Conservation (phyloP, 768 basidiomycete genomes). For the Tricholoma bakamatsutake region DNA sequence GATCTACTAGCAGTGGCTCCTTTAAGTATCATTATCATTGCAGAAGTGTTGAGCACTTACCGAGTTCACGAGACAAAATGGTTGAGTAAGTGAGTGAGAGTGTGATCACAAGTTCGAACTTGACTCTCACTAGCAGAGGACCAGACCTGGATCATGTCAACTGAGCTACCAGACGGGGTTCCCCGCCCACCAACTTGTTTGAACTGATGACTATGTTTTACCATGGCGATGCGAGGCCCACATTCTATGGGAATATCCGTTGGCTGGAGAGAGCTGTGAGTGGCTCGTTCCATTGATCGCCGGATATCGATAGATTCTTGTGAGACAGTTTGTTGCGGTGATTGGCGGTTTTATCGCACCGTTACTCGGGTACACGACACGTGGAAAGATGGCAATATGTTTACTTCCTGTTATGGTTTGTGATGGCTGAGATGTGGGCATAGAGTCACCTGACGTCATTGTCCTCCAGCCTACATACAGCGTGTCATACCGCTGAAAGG, state of each 20-base stretch:
- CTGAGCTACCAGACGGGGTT: conserved; percentile 8
- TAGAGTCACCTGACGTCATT: no score
- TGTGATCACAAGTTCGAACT: not conserved
- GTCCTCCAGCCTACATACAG: no score
- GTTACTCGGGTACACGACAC: conserved; percentile 17
- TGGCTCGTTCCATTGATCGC: not conserved
- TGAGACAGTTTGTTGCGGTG: conserved; percentile 19
- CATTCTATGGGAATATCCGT: conserved; percentile 20
- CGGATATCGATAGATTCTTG: not conserved
- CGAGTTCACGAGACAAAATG: no score
- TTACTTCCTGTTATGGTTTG: no score
- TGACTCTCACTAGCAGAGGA: not conserved
- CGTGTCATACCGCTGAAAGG: not conserved
- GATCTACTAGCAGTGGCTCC: no score
- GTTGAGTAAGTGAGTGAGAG: no score
- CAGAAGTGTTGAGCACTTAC: no score
- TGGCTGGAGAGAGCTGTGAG: conserved; percentile 19
- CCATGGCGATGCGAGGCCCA: conserved; percentile 18
- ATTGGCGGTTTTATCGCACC: conserved; percentile 22
- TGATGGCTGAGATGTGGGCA: no score
- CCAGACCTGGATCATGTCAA: not conserved
- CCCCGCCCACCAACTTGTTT: not conserved
- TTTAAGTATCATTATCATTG: no score
- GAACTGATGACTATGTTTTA: conserved; percentile 11
- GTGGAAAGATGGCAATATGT: no score